Evolutionary conservation across 352 stramenopile genomes (phyloP).

Genomic region (Phytophthora sp.): DNA sequence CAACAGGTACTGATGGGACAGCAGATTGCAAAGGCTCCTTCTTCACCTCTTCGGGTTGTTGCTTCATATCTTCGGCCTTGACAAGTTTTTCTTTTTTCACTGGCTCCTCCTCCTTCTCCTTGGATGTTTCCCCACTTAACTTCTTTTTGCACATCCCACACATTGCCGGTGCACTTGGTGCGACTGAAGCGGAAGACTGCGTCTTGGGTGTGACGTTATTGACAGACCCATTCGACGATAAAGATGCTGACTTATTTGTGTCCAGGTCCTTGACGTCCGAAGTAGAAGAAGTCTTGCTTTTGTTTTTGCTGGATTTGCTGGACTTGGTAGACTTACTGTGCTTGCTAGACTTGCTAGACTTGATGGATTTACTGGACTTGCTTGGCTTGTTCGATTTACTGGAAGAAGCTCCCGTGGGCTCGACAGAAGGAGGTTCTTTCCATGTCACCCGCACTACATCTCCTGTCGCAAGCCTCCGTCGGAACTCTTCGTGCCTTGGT

Average conservation of each 20-base stretch:
- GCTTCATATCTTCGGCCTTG: slow-evolving; percentile 45
- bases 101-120: slow-evolving; percentile 34
- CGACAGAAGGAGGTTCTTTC: slow-evolving; percentile 65
- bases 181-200: slow-evolving; percentile 25
- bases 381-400: slow-evolving; percentile 32
- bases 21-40: slow-evolving; percentile 29
- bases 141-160: slow-evolving; percentile 73
- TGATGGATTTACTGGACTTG: slow-evolving; percentile 43
- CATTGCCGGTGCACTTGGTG: slow-evolving; percentile 42
- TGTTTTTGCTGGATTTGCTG: slow-evolving; percentile 28
- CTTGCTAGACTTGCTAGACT: slow-evolving; percentile 34
- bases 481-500: slow-evolving; percentile 67
- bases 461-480: slow-evolving; percentile 62
- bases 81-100: slow-evolving; percentile 42
- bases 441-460: slow-evolving; percentile 79
- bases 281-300: slow-evolving; percentile 21
- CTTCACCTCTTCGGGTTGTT: slow-evolving; percentile 36
- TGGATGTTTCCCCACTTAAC: slow-evolving; percentile 45
- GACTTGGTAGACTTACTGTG: slow-evolving; percentile 34
- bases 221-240: slow-evolving; percentile 27
- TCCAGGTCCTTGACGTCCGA: slow-evolving; percentile 25
- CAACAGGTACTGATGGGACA: slow-evolving; percentile 11
- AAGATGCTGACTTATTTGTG: slow-evolving; percentile 21
- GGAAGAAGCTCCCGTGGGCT: slow-evolving; percentile 18
- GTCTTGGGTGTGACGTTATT: slow-evolving; percentile 29